Conservation (phyloP, 139 green algal species). For the Pycnococcus provasolii region DNA sequence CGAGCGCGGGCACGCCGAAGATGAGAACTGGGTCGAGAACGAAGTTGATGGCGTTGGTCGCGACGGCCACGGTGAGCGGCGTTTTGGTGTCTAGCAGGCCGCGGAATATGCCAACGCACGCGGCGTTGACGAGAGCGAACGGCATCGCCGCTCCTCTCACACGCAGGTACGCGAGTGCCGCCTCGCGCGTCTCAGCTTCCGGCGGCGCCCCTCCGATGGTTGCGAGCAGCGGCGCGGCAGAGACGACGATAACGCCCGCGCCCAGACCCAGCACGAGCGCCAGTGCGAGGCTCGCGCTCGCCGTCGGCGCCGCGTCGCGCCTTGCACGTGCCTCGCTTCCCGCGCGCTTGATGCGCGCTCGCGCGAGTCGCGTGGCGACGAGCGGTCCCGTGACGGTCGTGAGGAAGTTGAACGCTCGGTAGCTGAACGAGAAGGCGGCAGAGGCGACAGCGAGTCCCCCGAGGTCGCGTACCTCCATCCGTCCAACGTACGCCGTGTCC, state of each 20-base stretch:
- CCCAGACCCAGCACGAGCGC: neutral
- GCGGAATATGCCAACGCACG: slow-evolving; percentile 10
- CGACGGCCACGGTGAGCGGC: slow-evolving; percentile 10
- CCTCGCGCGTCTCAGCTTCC: neutral
- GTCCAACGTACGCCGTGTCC: slow-evolving; percentile 22
- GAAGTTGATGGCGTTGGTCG: slow-evolving; percentile 12
- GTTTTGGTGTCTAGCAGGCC: slow-evolving; percentile 22
- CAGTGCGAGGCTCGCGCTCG: neutral
- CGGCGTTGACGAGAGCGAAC: neutral
- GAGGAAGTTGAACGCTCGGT: slow-evolving; percentile 17
- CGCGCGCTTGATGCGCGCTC: neutral
- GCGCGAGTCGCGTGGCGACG: slow-evolving; percentile 4
- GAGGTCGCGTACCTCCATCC: neutral
- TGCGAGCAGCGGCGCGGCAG: no score
- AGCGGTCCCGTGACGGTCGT: slow-evolving; percentile 5
- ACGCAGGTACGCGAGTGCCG: neutral
- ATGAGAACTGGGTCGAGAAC: slow-evolving; percentile 20
- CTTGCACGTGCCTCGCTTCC: neutral
- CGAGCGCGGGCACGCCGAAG: slow-evolving; percentile 12
- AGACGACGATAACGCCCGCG: neutral
- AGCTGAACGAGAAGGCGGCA: slow-evolving; percentile 16
- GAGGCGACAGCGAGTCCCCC: slow-evolving; percentile 9
- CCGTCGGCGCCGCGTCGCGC: neutral
- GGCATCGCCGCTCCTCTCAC: slow-evolving; percentile 3
- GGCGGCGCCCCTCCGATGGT: neutral